phyloP scores from a whole-genome alignment of 2,329 filamentous ascomycete species.

The Simplicillium sp. region DNA sequence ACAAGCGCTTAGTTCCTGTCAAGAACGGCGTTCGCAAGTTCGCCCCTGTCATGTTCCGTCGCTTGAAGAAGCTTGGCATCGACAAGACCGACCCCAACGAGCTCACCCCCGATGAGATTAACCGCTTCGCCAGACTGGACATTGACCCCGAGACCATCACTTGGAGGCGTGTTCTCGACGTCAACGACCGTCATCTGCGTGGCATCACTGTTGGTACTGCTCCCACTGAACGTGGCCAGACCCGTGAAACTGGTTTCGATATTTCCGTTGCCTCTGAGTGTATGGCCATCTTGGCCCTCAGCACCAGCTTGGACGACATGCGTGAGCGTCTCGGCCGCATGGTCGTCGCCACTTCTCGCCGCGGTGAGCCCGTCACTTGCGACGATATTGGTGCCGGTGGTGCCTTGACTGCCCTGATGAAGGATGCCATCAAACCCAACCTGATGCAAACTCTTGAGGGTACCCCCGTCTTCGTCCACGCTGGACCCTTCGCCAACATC shows the following conservation, averaged over 20 bases:
- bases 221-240: conserved; percentile 81
- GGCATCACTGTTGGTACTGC: conserved; percentile 84
- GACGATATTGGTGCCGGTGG: conserved; percentile 92
- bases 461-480: conserved; percentile 94
- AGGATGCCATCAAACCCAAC: conserved; percentile 97
- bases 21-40: conserved; percentile 90
- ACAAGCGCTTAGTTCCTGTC: conserved; percentile 73
- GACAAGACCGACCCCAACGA: conserved; percentile 89
- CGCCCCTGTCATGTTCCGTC: conserved; percentile 81
- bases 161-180: conserved; percentile 91
- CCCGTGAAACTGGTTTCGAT: conserved; percentile 86
- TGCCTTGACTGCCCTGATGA: conserved; percentile 89
- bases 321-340: conserved; percentile 88
- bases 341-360: conserved; percentile 82
- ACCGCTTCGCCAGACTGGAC: conserved; percentile 82
- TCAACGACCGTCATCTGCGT: conserved; percentile 91
- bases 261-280: conserved; percentile 97
- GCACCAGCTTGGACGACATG: conserved; percentile 80
- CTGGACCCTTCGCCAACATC: conserved; percentile 96
- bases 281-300: conserved; percentile 95
- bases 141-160: conserved; percentile 97
- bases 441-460: conserved; percentile 97
- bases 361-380: conserved; percentile 86
- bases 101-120: conserved; percentile 81
- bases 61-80: conserved; percentile 91